Evolutionary conservation across 768 basidiomycete genomes (phyloP).

Genomic region (Pulveroboletus sp.): DNA sequence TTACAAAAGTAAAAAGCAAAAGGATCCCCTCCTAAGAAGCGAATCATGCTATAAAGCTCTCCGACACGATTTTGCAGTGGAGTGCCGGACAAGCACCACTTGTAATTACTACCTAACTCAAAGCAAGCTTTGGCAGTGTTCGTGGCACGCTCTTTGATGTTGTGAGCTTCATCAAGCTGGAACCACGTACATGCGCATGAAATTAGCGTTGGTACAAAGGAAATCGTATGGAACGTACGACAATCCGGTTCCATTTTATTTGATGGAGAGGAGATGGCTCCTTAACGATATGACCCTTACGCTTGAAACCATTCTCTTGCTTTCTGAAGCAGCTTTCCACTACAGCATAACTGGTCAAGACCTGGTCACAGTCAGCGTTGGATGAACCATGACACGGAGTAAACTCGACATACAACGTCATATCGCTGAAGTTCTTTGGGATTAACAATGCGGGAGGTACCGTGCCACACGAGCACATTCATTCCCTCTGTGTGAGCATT

Average conservation of each 20-base stretch:
- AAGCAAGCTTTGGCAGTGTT: slow-evolving; percentile 98
- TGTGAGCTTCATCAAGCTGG: slow-evolving; percentile 93
- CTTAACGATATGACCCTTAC: slow-evolving; percentile 77
- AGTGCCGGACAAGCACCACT: slow-evolving; percentile 96
- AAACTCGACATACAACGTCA: slow-evolving; percentile 64
- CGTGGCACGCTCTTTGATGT: slow-evolving; percentile 92
- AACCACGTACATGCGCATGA: not conserved
- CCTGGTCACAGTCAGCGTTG: slow-evolving; percentile 37
- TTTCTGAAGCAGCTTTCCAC: slow-evolving; percentile 91
- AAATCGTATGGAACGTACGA: slow-evolving; percentile 42
- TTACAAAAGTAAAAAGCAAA: slow-evolving; percentile 89
- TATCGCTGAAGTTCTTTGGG: slow-evolving; percentile 69
- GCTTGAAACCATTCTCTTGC: slow-evolving; percentile 89
- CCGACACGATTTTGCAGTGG: slow-evolving; percentile 98
- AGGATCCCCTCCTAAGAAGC: slow-evolving; percentile 90
- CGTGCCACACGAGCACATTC: slow-evolving; percentile 92
- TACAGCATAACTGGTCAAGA: slow-evolving; percentile 84
- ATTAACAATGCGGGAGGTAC: slow-evolving; percentile 64
- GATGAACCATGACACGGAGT: not conserved
- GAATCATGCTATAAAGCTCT: slow-evolving; percentile 90
- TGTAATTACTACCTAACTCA: slow-evolving; percentile 71
- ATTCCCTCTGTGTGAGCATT: slow-evolving; percentile 77
- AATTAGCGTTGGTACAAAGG: not conserved
- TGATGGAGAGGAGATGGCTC: slow-evolving; percentile 84
- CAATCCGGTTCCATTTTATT: slow-evolving; percentile 79